These are phyloP conservation scores for Claviceps paspali DNA, from an alignment of 2,329 filamentous ascomycete species.

Conservation along the genomic window DNA sequence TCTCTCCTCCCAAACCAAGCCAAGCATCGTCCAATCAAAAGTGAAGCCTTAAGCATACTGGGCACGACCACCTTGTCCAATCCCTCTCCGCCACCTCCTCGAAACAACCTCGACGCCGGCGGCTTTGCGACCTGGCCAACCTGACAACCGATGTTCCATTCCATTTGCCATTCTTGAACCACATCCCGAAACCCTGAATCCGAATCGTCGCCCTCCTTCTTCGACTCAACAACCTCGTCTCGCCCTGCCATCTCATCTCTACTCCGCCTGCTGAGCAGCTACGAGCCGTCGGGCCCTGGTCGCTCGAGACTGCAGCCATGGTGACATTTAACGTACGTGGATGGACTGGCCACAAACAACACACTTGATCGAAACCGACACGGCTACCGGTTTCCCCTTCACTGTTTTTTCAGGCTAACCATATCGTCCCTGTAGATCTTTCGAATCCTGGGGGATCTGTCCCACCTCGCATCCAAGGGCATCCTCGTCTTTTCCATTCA, in stretches of 20 bases:
- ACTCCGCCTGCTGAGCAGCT: background rate
- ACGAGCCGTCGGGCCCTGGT: conserved; percentile 1
- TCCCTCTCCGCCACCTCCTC: too few species aligned
- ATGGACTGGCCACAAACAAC: conserved; percentile 9
- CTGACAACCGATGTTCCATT: conserved; percentile 1
- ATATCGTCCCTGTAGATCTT: conserved; percentile 33
- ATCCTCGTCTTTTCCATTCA: conserved; percentile 88
- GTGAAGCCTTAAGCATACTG: too few species aligned
- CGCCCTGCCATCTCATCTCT: background rate
- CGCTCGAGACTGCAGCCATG: conserved; percentile 17
- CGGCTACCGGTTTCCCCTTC: too few species aligned
- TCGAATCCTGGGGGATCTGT: conserved; percentile 68
- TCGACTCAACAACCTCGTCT: background rate
- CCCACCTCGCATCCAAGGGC: conserved; percentile 73
- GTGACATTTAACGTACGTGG: conserved; percentile 27
- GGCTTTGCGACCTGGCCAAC: conserved; percentile 2
- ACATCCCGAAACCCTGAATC: background rate
- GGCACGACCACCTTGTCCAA: too few species aligned
- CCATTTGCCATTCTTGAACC: too few species aligned
- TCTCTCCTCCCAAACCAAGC: too few species aligned
- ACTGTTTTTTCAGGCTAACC: too few species aligned
- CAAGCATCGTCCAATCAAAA: too few species aligned
- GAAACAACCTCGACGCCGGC: too few species aligned
- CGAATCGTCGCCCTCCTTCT: background rate
- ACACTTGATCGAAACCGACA: too few species aligned